These are phyloP conservation scores for Tetrahymena borealis DNA, from an alignment of 73 alveolate species.

Conservation along the genomic window DNA sequence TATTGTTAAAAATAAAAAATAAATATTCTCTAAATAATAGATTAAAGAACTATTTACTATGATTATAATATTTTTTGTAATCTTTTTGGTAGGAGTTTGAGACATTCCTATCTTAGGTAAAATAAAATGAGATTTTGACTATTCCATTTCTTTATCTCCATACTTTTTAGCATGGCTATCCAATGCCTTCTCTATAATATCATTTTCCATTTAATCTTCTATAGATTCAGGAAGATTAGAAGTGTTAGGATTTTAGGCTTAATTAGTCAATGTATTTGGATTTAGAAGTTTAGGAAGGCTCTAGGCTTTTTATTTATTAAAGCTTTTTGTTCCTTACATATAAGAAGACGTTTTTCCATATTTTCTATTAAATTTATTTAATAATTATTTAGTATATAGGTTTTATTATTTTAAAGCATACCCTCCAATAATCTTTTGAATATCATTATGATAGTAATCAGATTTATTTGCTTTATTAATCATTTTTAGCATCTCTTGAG, in stretches of 20 bases:
- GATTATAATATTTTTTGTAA: not conserved
- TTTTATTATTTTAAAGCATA: not conserved
- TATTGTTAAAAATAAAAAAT: not conserved
- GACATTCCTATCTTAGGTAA: not conserved
- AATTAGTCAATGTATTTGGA: conserved; percentile 6
- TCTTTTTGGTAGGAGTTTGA: not conserved
- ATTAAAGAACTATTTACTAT: not conserved
- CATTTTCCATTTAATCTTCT: conserved; percentile 19
- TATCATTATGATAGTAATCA: conserved; percentile 17
- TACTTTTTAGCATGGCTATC: conserved; percentile 24
- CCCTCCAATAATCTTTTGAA: conserved; percentile 14
- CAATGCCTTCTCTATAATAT: conserved; percentile 23
- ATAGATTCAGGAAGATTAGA: not conserved
- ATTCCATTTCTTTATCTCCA: not conserved
- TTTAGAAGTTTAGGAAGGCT: not conserved
- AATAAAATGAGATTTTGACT: not conserved
- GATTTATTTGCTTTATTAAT: conserved; percentile 19
- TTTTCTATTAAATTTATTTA: not conserved
- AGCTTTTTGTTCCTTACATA: conserved; percentile 16
- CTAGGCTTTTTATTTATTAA: not conserved
- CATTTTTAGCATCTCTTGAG: conserved; percentile 23
- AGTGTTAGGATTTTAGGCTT: not conserved
- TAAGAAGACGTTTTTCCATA: conserved; percentile 20
- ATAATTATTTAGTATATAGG: not conserved
- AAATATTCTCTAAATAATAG: not conserved